Evolutionary conservation across 768 basidiomycete species (phyloP), one percentile per base, ranked within the genome.

Genomic region (Rhodotorula taiwanensis): DNA sequence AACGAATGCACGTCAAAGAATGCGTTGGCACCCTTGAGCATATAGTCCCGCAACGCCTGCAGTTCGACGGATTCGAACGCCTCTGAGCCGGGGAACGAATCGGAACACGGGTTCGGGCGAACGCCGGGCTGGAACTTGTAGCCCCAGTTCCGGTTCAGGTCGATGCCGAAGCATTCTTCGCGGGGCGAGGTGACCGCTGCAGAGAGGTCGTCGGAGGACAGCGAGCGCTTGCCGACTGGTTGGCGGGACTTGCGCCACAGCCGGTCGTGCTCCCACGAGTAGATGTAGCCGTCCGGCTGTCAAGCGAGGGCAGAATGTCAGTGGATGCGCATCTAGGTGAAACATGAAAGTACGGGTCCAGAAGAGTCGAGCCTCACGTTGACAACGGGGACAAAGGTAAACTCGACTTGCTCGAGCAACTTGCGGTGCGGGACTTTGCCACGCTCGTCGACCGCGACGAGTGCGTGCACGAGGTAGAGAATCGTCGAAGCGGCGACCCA

Each of bases 1-100:
- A 88, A 92, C 69, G 84, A 86, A 66, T 89, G 79, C 54, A 89
- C 73, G 75, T 90, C 88, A 36, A 89, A 61, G 74, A 88, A 90
- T 3, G 79, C 84, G 60, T 62, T 60, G 48, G 64, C 80, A 78
- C 11, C 81, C 78, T 16, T 82, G 75, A 11, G 78, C 78, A 25
- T 78, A 77, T 83, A 88, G 70, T 85, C 83, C 6, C 85, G 84
- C 60, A 91, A 80, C 63, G 83, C 86, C 75, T 83, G 83, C 23
- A 84, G 83, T 74, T 92, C 89, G 3, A 83, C 81, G 1, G 88
- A 39, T 49, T 90, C 82, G 76, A 90, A 92, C 0, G 88, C 78
- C 13, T 83, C 80, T 43, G 79, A 77, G 20, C 89, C 89, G 0
- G 88, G 85, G 71, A 84, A 91, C 80, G 84, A 84, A 52, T 86